phyloP scores from a whole-genome alignment of 1,284 basidiomycete genomes.

The Ustilago xerochloae region DNA sequence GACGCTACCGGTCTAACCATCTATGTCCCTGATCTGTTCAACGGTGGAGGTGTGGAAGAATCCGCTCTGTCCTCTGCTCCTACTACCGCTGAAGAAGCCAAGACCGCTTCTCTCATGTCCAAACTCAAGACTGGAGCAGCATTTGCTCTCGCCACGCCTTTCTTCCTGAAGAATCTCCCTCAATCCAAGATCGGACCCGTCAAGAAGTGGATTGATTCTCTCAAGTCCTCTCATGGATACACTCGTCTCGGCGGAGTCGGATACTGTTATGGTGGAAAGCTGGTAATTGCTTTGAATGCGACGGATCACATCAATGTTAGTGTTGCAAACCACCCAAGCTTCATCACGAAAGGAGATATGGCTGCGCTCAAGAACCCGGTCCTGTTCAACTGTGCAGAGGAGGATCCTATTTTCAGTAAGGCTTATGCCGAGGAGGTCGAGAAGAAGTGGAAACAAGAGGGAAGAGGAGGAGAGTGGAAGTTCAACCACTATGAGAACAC shows the following conservation, averaged over 20 bases:
- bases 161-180: conserved; percentile 35
- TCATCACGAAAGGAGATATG: conserved; percentile 60
- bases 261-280: conserved; percentile 75
- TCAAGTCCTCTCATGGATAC: conserved; percentile 73
- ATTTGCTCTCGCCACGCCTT: conserved; percentile 24
- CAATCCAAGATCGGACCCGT: conserved; percentile 15
- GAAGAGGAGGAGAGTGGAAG: conserved; percentile 72
- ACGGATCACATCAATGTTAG: conserved; percentile 70
- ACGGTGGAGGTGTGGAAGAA: conserved; percentile 42
- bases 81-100: conserved; percentile 28
- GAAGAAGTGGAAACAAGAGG: conserved; percentile 70
- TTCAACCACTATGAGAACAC: conserved; percentile 74
- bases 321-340: conserved; percentile 75
- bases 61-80: conserved; percentile 18
- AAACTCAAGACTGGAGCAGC: conserved; percentile 28
- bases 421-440: conserved; percentile 70
- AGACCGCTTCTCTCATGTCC: conserved; percentile 13
- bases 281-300: conserved; percentile 58
- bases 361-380: conserved; percentile 72
- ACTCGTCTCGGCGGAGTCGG: conserved; percentile 75
- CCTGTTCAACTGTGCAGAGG: conserved; percentile 74
- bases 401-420: conserved; percentile 72
- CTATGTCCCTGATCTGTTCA: conserved; percentile 71
- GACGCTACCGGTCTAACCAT: conserved; percentile 74
- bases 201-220: conserved; percentile 36